Conservation (phyloP, 495 filamentous ascomycete species). For the Penicillium samsonianum region DNA sequence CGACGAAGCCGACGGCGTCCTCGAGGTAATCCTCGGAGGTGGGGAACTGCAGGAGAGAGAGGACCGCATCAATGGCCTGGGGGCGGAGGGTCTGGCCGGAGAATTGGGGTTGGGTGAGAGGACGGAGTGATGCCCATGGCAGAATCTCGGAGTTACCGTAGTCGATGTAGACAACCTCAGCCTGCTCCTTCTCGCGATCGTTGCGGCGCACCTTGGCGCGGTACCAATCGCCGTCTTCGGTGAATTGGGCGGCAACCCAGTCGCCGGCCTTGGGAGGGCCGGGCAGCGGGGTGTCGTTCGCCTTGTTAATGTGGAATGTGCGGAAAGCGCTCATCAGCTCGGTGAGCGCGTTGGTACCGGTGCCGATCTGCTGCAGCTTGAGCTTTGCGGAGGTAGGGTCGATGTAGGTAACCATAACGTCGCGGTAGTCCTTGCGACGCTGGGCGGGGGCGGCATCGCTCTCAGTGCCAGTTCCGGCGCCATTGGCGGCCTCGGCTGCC, state of each 20-base stretch:
- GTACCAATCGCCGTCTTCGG: slow-evolving; percentile 89
- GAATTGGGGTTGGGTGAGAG: slow-evolving; percentile 78
- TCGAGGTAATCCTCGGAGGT: slow-evolving; percentile 71
- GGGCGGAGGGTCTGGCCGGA: slow-evolving; percentile 72
- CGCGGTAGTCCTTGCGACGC: slow-evolving; percentile 82
- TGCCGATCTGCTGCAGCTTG: slow-evolving; percentile 86
- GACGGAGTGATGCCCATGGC: slow-evolving; percentile 78
- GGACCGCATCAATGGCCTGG: slow-evolving; percentile 82
- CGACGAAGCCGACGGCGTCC: slow-evolving; percentile 73
- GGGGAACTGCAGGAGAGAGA: slow-evolving; percentile 90
- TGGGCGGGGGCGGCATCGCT: slow-evolving; percentile 43
- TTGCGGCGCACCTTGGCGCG: slow-evolving; percentile 87
- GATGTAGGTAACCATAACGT: slow-evolving; percentile 87
- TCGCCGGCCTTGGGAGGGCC: slow-evolving; percentile 88
- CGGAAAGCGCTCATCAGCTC: slow-evolving; percentile 87
- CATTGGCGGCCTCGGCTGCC: slow-evolving; percentile 44
- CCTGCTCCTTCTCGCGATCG: slow-evolving; percentile 82
- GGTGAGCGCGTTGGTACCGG: slow-evolving; percentile 77
- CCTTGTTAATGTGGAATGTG: slow-evolving; percentile 74
- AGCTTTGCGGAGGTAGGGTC: slow-evolving; percentile 69
- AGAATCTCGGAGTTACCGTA: slow-evolving; percentile 92
- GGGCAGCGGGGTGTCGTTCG: slow-evolving; percentile 69
- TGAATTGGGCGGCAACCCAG: slow-evolving; percentile 85
- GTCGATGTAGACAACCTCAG: slow-evolving; percentile 92
- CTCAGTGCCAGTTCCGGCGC: slow-evolving; percentile 52